Percentiles rank a stretch among this genome's conserved stretches.
phyloP scores from a whole-genome alignment of 208 protist genomes.

The Leishmania arabica region DNA sequence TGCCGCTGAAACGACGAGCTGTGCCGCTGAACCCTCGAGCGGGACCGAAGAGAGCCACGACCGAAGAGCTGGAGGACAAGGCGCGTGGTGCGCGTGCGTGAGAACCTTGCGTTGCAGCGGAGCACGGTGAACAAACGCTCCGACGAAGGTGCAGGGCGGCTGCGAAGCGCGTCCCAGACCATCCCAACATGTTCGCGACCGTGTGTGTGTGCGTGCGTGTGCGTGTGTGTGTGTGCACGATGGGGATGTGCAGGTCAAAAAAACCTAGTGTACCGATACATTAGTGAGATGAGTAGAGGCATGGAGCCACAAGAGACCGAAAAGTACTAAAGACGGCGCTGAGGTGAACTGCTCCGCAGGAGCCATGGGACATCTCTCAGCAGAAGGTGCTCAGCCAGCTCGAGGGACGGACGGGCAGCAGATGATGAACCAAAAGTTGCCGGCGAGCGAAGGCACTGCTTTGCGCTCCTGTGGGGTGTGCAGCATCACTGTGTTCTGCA shows the following conservation, averaged over 20 bases:
- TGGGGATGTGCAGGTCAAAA: background rate
- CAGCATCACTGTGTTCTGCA: background rate
- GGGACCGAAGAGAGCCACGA: background rate
- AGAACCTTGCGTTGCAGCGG: background rate
- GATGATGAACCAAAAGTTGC: background rate
- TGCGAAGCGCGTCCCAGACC: slow-evolving; percentile 6
- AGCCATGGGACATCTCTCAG: background rate
- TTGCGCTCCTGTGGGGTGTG: background rate
- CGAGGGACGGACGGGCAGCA: background rate
- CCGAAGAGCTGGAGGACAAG: background rate
- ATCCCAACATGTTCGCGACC: slow-evolving; percentile 5
- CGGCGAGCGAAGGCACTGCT: background rate
- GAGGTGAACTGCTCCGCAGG: background rate
- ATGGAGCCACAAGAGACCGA: background rate
- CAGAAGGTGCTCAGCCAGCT: background rate
- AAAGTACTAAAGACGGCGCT: background rate
- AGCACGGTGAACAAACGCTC: background rate
- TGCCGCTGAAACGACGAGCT: slow-evolving; percentile 9
- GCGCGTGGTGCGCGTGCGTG: background rate
- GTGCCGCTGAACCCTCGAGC: slow-evolving; percentile 19
- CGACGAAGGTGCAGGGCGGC: background rate
- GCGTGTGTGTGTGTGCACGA: background rate
- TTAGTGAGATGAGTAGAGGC: background rate
- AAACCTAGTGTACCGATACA: background rate
- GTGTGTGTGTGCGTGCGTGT: background rate